These are phyloP conservation scores for Bolboschoenoplectus hybrid DNA, from an alignment of 202 grass and related monocot species.

Conservation along the genomic window DNA sequence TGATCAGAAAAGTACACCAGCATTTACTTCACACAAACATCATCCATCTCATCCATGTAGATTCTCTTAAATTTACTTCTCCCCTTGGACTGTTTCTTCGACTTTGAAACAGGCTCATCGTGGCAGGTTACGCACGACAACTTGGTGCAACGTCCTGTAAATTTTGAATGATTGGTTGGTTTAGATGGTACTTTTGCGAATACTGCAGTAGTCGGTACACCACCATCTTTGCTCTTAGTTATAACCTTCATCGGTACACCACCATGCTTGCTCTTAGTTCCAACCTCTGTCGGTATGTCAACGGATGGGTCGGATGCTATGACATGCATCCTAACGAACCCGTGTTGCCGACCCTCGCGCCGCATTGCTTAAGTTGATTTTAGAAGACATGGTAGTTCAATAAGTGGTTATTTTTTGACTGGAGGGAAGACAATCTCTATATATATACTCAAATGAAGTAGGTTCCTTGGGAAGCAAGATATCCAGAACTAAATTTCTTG, in stretches of 20 bases:
- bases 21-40: conserved; percentile 6
- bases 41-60: conserved; percentile 9
- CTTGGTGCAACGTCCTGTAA: conserved; percentile 32
- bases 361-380: conserved; percentile 39
- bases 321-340: conserved; percentile 40
- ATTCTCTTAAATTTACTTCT: conserved; percentile 18
- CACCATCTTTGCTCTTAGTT: not conserved
- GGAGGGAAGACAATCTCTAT: not conserved
- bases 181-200: conserved; percentile 41
- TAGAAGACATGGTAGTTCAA: not conserved
- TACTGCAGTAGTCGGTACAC: not conserved
- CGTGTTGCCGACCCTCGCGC: conserved; percentile 47
- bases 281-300: not conserved
- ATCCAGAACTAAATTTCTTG: not conserved
- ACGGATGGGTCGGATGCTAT: conserved; percentile 22
- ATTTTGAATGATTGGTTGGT: conserved; percentile 68
- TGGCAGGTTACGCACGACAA: conserved; percentile 23
- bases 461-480: conserved; percentile 1
- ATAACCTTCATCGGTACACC: not conserved
- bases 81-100: conserved; percentile 34
- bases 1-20: not conserved
- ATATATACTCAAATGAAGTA: not conserved
- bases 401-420: conserved; percentile 4
- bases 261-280: conserved; percentile 8
- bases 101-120: conserved; percentile 12